A percentile compares a stretch with the other conserved stretches of the same genome.
phyloP scores from a whole-genome alignment of 768 basidiomycete genomes.

The Clitopilus hobsonii region DNA sequence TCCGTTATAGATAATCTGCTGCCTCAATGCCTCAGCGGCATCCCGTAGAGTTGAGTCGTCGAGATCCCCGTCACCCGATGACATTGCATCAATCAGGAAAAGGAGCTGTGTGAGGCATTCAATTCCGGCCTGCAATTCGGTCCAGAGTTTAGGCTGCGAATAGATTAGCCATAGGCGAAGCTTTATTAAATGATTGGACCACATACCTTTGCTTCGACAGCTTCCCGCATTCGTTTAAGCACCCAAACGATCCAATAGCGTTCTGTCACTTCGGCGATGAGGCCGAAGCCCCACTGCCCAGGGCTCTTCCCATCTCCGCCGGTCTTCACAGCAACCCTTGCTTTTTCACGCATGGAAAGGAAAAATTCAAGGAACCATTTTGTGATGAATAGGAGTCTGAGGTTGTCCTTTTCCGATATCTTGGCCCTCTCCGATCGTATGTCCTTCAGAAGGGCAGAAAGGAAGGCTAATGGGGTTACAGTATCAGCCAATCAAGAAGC shows the following conservation, averaged over 20 bases:
- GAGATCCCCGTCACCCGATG: slow-evolving; percentile 42
- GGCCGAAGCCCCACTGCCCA: slow-evolving; percentile 53
- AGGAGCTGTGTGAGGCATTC: slow-evolving; percentile 93
- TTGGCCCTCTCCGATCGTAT: slow-evolving; percentile 90
- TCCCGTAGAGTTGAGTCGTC: slow-evolving; percentile 52
- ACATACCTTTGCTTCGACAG: slow-evolving; percentile 86
- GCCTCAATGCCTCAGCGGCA: slow-evolving; percentile 75
- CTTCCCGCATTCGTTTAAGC: slow-evolving; percentile 80
- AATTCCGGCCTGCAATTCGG: slow-evolving; percentile 89
- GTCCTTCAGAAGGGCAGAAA: slow-evolving; percentile 81
- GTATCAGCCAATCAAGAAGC: background rate
- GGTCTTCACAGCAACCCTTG: slow-evolving; percentile 17
- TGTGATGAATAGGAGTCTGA: slow-evolving; percentile 80
- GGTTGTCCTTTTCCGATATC: slow-evolving; percentile 92
- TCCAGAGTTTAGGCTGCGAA: slow-evolving; percentile 85
- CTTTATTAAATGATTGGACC: slow-evolving; percentile 1
- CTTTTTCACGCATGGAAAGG: slow-evolving; percentile 45
- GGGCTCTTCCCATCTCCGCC: background rate
- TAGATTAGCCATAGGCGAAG: background rate
- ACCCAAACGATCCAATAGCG: slow-evolving; percentile 89
- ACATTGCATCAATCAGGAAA: slow-evolving; percentile 82
- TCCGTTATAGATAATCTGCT: slow-evolving; percentile 93
- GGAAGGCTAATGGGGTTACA: slow-evolving; percentile 61
- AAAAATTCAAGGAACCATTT: slow-evolving; percentile 96
- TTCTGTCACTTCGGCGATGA: slow-evolving; percentile 84